Base-by-base conservation (phyloP, 1,284 basidiomycete genomes). In the Farysia itapuensis region DNA sequence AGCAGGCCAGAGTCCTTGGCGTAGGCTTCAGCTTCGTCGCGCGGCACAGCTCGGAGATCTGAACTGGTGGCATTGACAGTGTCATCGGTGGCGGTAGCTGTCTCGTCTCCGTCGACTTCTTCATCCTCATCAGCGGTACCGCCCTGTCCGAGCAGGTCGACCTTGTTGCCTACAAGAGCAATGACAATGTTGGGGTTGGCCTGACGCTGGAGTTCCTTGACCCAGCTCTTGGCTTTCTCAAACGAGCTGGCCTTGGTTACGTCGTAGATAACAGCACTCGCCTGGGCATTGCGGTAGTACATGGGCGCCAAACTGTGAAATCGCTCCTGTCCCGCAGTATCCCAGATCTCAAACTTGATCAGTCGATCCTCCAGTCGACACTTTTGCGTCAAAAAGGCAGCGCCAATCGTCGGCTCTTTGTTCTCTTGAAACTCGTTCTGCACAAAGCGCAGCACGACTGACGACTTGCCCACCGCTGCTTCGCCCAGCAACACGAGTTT, bases 221-320 rank as follows among this genome's bases (percentile, higher is more conserved):
- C 93, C 94, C 94, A 99, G 25, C 91, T 92, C 81, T 99, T 98
- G 51, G 94, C 94, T 79, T 98, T 98, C 79, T 99, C 95, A 57
- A 98, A 84, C 69, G 92, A 96, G 45, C 88, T 84, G 12, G 69
- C 67, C 77, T 92, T 93, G 42, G 90, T 94, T 45, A 98, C 87
- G 78, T 98, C 94, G 79, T 97, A 98, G 21, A 97, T 93, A 22
- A 98, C 94, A 26, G 97, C 91, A 32, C 93, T 94, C 6, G 94
- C 94, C 78, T 97, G 93, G 9, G 94, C 93, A 71, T 98, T 96
- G 74, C 94, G 88, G 79, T 97, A 98, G 80, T 98, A 98, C 90
- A 94, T 94, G 50, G 90, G 90, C 39, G 89, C 90, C 51, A 92
- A 84, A 49, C 88, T 90, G 78, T 93, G 90, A 80, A 94, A 94